These are phyloP conservation scores for Coemansia sp. DNA, from an alignment of 192 early-diverging fungal species.

Conservation along the genomic window DNA sequence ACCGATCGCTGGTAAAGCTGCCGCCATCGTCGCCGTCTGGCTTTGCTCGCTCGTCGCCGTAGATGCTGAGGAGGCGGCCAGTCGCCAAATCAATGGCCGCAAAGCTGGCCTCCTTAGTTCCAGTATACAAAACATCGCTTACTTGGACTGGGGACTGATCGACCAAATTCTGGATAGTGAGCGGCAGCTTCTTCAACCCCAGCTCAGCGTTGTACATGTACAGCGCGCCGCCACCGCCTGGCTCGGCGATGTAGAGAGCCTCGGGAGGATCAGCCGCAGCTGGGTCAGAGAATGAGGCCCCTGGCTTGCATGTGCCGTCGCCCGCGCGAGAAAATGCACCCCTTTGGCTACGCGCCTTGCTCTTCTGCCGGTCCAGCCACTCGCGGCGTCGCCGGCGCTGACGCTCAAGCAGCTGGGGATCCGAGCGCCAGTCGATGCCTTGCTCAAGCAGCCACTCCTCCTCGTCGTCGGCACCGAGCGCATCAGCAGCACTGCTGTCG, in stretches of 20 bases:
- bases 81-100: slow-evolving; percentile 70
- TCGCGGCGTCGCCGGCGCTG: slow-evolving; percentile 40
- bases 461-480: slow-evolving; percentile 24
- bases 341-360: background rate
- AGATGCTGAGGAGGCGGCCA: slow-evolving; percentile 64
- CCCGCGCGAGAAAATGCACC: background rate
- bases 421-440: slow-evolving; percentile 54
- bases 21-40: slow-evolving; percentile 4
- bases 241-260: slow-evolving; percentile 51
- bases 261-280: slow-evolving; percentile 20
- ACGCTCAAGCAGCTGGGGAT: slow-evolving; percentile 37
- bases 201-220: slow-evolving; percentile 42
- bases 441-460: slow-evolving; percentile 57
- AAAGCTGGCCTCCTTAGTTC: slow-evolving; percentile 68
- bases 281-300: background rate
- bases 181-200: slow-evolving; percentile 63
- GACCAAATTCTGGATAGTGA: slow-evolving; percentile 73
- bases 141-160: slow-evolving; percentile 60
- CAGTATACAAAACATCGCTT: slow-evolving; percentile 65
- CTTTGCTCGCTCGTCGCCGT: slow-evolving; percentile 54
- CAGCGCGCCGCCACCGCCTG: slow-evolving; percentile 48
- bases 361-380: slow-evolving; percentile 26
- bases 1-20: slow-evolving; percentile 23
- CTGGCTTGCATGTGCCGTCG: background rate
- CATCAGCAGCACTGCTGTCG: background rate